phyloP scores from a whole-genome alignment of 164 flowering plant genomes.

The Berberis thunbergii region DNA sequence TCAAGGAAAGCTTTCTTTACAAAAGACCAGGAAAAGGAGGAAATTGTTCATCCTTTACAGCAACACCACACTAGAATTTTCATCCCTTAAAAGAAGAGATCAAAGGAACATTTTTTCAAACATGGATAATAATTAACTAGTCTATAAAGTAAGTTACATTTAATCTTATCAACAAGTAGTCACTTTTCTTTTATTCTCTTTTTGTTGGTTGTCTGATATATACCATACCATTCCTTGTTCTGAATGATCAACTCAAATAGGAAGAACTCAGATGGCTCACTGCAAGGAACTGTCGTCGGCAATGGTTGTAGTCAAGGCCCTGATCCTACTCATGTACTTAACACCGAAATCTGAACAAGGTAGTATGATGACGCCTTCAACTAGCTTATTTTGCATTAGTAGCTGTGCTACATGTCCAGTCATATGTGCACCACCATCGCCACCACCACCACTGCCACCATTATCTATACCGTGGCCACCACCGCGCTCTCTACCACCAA shows the following conservation, averaged over 20 bases:
- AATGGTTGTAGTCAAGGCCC: not conserved
- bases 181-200: no score
- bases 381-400: slow-evolving; percentile 36
- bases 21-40: not conserved
- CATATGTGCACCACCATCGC: slow-evolving; percentile 47
- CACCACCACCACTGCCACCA: slow-evolving; percentile 7
- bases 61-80: not conserved
- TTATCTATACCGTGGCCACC: slow-evolving; percentile 2
- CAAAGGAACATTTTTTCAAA: not conserved
- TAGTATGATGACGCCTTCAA: not conserved
- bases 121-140: not conserved
- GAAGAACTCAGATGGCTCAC: not conserved
- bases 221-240: not conserved
- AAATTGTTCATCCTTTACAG: not conserved
- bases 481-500: slow-evolving; percentile 9
- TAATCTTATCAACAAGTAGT: not conserved
- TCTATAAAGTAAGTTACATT: not conserved
- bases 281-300: not conserved
- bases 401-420: slow-evolving; percentile 44
- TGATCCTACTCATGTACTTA: not conserved
- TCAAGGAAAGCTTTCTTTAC: no score
- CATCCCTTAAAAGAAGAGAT: not conserved
- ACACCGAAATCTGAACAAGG: not conserved
- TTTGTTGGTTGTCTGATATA: not conserved
- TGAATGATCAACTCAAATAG: not conserved